phyloP scores from a whole-genome alignment of 371 early-diverging fungal genomes.

The Mycotypha africana region DNA sequence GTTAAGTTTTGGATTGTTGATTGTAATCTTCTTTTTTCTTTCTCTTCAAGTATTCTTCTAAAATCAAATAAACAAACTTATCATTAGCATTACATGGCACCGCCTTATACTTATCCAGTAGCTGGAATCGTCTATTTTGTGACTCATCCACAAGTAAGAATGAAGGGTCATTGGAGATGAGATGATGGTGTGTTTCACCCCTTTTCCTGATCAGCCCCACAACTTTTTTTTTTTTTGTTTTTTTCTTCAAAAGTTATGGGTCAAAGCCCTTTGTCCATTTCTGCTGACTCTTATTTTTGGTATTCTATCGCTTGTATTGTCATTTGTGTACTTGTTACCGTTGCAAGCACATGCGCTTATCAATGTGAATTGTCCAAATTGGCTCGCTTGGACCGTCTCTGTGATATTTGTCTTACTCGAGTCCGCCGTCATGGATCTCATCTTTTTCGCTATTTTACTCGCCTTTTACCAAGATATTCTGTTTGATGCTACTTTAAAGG shows the following conservation, averaged over 20 bases:
- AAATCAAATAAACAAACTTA: no score
- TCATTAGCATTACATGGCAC: no score
- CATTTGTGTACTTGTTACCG: conserved; percentile 34
- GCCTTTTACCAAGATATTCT: conserved; percentile 51
- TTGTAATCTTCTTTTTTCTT: no score
- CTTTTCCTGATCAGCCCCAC: neutral
- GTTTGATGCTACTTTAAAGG: conserved; percentile 50
- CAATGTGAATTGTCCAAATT: conserved; percentile 46
- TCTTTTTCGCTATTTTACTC: conserved; percentile 48
- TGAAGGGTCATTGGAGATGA: neutral
- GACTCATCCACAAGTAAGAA: conserved; percentile 33
- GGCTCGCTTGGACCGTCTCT: conserved; percentile 51
- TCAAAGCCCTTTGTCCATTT: conserved; percentile 38
- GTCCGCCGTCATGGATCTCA: conserved; percentile 41
- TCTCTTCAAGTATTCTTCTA: no score
- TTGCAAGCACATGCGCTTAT: conserved; percentile 54
- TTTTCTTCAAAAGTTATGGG: conserved; percentile 26
- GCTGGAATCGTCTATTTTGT: conserved; percentile 38
- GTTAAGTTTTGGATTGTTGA: no score
- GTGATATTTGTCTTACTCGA: conserved; percentile 53
- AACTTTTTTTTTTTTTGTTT: neutral
- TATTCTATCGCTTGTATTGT: conserved; percentile 27
- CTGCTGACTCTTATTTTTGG: conserved; percentile 35
- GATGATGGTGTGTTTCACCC: no score
- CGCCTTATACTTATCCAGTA: conserved; percentile 38